Conservation (phyloP, 1,139 yeast genomes). For the Candida pseudocylindracea region DNA sequence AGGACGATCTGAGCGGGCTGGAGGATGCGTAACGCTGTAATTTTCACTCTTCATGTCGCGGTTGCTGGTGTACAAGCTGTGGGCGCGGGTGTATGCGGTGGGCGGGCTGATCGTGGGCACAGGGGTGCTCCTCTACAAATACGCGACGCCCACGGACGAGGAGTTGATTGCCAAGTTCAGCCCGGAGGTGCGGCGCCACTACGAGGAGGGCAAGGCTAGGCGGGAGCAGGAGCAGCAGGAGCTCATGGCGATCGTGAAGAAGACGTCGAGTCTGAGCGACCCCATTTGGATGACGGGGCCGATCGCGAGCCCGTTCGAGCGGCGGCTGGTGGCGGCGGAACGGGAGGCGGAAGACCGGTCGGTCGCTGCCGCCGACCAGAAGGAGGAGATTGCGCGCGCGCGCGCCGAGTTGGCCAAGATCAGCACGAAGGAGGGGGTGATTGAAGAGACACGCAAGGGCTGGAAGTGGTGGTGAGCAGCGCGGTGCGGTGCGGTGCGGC, state of each 20-base stretch:
- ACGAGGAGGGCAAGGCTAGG: conserved; percentile 40
- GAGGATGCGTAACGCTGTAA: no score
- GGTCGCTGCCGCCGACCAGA: conserved; percentile 1
- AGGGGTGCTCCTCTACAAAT: conserved; percentile 45
- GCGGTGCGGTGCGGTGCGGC: no score
- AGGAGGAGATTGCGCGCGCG: conserved; percentile 21
- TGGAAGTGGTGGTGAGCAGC: conserved; percentile 9
- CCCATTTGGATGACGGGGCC: conserved; percentile 71
- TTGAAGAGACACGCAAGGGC: conserved; percentile 9
- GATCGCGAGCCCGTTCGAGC: conserved; percentile 42
- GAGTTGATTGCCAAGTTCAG: conserved; percentile 50
- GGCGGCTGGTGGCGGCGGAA: conserved; percentile 1
- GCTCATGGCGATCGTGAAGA: conserved; percentile 38
- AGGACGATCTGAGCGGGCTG: no score
- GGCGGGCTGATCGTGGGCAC: conserved; percentile 41
- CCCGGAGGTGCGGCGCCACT: conserved; percentile 64
- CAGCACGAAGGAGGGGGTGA: conserved; percentile 10
- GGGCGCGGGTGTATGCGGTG: conserved; percentile 33
- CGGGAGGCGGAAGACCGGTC: no score
- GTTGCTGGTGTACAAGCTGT: conserved; percentile 4
- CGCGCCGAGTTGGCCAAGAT: conserved; percentile 12
- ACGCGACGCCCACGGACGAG: conserved; percentile 70
- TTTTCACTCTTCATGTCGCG: no score
- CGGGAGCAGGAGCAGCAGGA: conserved; percentile 46
- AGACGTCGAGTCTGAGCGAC: conserved; percentile 41